Evolutionary conservation across 805 yeast genomes (phyloP).

Genomic region (Metschnikowia aberdeeniae): DNA sequence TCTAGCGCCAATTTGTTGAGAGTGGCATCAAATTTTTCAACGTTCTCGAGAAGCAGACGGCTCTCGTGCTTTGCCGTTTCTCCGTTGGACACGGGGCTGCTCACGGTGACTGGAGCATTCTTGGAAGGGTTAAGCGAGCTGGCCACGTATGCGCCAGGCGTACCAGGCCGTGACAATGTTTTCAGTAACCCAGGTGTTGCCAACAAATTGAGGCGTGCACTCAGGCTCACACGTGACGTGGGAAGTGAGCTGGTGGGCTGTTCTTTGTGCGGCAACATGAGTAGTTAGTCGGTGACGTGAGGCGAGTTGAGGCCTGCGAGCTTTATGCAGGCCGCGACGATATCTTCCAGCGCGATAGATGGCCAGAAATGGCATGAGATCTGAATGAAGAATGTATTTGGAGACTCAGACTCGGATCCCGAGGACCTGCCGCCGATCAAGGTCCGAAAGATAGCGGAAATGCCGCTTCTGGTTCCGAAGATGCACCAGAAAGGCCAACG

Average conservation of each 20-base stretch:
- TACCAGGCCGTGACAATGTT: conserved; percentile 15
- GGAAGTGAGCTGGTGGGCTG: conserved; percentile 30
- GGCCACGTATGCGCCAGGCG: conserved; percentile 26
- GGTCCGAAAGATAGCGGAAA: not conserved
- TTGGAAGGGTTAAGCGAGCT: conserved; percentile 38
- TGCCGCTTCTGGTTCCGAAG: not conserved
- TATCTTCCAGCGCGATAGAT: no score
- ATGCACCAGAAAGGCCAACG: not conserved
- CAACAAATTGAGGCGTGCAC: conserved; percentile 28
- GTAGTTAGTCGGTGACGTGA: no score
- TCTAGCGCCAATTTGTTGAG: conserved; percentile 26
- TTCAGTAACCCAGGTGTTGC: conserved; percentile 5
- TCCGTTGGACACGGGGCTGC: conserved; percentile 17
- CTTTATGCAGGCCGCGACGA: no score
- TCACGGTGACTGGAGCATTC: conserved; percentile 25
- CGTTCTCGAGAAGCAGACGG: conserved; percentile 29
- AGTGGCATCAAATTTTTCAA: conserved; percentile 28
- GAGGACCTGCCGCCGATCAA: conserved; percentile 6
- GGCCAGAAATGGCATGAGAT: not conserved
- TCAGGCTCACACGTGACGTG: conserved; percentile 34
- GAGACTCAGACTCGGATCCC: conserved; percentile 12
- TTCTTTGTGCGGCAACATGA: conserved; percentile 30
- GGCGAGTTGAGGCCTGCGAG: no score
- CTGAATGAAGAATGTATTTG: conserved; percentile 16
- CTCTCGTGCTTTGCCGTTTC: conserved; percentile 27